Conservation (phyloP, 768 basidiomycete species). For the Boletus tomentosulus region DNA sequence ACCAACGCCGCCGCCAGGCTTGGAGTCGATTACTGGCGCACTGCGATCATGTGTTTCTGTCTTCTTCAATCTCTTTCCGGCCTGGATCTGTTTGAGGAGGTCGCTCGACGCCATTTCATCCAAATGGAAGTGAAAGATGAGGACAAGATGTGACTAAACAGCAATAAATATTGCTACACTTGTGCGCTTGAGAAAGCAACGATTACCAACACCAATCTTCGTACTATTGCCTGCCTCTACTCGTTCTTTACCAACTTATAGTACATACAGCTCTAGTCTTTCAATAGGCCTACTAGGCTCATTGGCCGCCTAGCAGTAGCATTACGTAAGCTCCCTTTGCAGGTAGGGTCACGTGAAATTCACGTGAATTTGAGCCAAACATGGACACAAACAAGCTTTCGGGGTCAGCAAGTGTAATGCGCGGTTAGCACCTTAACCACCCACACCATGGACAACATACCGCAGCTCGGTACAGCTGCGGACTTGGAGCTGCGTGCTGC, state of each 20-base stretch:
- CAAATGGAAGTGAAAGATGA: background rate
- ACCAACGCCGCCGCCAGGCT: slow-evolving; percentile 41
- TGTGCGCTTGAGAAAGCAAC: background rate
- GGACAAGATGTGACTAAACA: slow-evolving; percentile 8
- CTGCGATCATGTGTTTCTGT: slow-evolving; percentile 80
- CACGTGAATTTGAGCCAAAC: slow-evolving; percentile 33
- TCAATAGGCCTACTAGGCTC: no score
- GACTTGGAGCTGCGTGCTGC: slow-evolving; percentile 72
- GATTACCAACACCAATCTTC: background rate
- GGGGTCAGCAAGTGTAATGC: slow-evolving; percentile 15
- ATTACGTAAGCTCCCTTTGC: background rate
- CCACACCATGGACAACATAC: slow-evolving; percentile 41
- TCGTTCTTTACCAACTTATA: background rate
- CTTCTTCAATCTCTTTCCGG: slow-evolving; percentile 80
- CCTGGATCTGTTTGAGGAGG: slow-evolving; percentile 76
- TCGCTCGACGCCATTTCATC: slow-evolving; percentile 65
- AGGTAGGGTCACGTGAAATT: slow-evolving; percentile 22
- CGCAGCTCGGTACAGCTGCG: slow-evolving; percentile 42
- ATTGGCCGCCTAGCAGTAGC: no score
- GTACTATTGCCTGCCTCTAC: background rate
- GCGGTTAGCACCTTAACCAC: slow-evolving; percentile 1
- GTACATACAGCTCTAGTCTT: no score
- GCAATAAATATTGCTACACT: slow-evolving; percentile 10
- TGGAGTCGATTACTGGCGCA: slow-evolving; percentile 53
- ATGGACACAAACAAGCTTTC: slow-evolving; percentile 30